Evolutionary conservation across 2,329 filamentous ascomycete genomes (phyloP), one percentile per base, ranked within the genome.

Genomic region (Allantophomopsis lycopodina): DNA sequence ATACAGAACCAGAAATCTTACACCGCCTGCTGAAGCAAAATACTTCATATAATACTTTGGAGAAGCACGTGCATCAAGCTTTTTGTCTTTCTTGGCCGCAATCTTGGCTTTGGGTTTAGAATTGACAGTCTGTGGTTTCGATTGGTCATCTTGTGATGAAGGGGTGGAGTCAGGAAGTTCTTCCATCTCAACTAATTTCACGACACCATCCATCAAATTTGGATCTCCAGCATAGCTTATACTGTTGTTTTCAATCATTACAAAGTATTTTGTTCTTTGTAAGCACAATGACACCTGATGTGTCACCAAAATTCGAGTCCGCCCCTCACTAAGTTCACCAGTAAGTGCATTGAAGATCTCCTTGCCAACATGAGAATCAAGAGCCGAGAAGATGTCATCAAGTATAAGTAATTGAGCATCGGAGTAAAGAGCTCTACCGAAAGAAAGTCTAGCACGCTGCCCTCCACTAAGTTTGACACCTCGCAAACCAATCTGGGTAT

Each of bases 241-340:
- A 8, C 62, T 65, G n/a, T 80, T 81, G 38, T 82, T 73, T 15
- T 73, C 76, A 13, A 87, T 68, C 45, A 82, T 69, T 3, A 88
- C 76, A 4, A 81, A 66, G 49, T 81, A 88, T 47, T 81, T 80
- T 11, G 83, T 76, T 52, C 72, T 71, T 20, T 79, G 66, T 39
- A 83, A 66, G 43, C 86, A 83, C 8, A 94, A 62, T 44, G 88
- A 79, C 0, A 68, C 72, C 2, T 76, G 69, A 59, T 82, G 77
- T 1, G 77, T 82, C 14, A 76, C 75, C 13, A 82, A 59, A 18
- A 81, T 61, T 0, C 71, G 59, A 0, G 64, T 73, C 15, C 76
- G 63, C 8, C 58, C 65, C 43, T 69, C 54, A 40, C 76, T 55
- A 23, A 81, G 52, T 1, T 64, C 62, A 2, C 76, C 75, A 2